Base-by-base conservation (phyloP, 768 basidiomycete genomes). In the Hygrocybe coccinea region DNA sequence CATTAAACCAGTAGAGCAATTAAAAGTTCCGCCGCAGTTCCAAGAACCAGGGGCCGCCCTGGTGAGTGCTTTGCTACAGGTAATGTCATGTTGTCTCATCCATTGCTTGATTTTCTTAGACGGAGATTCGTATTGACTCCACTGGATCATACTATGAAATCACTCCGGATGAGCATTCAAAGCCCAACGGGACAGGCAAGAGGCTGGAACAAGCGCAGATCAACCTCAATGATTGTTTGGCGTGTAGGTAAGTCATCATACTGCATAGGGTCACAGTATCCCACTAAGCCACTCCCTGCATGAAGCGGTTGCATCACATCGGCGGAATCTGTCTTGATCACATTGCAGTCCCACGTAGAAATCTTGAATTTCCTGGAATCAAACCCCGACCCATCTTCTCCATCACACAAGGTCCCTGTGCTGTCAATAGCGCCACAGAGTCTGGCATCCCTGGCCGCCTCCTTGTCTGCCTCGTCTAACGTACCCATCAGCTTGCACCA, bases 301-400 rank as follows among this genome's bases (percentile, higher is more conserved):
- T 46, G 11, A 60, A 97, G 95, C 57, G 97, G 97, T 2, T 99
- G 97, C 66, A 97, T 99, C 63, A 99, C 97, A 2, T 97, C 95
- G 37, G 95, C 95, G 21, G 95, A 99, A 76, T 95, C 93, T 17
- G 86, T 98, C 45, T 81, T 99, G 57, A 97, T 99, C 65, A 94
- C 94, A 11, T 79, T 97, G 36, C 95, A 99, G 69, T 95, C 93
- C 6, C 95, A 97, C 64, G 82, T 82, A 14, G 95, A 99, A 69
- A 95, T 98, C 3, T 81, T 95, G 46, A 80, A 81, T 47, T 87
- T 92, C 63, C 78, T 97, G 12, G 70, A 77, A 37, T 69, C 74
- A 21, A 91, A 90, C 60, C 51, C 48, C 34, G 64, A 62, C 48
- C 61, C 41, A 52, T 60, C 38, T 59, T 67, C 51, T 68, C 74